Percentiles rank a stretch among this genome's conserved stretches.
Conservation (phyloP, 805 yeast species). For the Saturnispora zaruensis region DNA sequence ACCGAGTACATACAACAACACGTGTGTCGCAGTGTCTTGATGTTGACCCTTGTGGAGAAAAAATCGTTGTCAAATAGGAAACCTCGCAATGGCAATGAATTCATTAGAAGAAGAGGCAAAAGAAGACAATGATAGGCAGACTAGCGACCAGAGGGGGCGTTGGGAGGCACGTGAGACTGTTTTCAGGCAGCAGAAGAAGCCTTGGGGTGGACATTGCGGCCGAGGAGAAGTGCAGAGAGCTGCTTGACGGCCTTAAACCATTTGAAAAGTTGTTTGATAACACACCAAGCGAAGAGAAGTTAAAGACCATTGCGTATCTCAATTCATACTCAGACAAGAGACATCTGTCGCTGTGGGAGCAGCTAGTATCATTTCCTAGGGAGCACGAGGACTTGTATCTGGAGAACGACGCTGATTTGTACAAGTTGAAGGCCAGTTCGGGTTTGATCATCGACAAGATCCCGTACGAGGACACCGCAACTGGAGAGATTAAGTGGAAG, state of each 20-base stretch:
- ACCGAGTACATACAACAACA: background rate
- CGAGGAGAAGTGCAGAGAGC: constrained; percentile 54
- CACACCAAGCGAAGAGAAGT: constrained; percentile 56
- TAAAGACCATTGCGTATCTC: constrained; percentile 63
- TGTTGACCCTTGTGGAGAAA: background rate
- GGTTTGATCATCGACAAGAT: constrained; percentile 72
- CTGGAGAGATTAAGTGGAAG: constrained; percentile 75
- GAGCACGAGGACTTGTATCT: constrained; percentile 45
- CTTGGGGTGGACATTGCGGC: constrained; percentile 13
- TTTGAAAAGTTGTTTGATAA: constrained; percentile 61
- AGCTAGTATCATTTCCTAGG: constrained; percentile 37
- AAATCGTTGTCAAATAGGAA: background rate
- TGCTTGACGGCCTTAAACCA: constrained; percentile 55
- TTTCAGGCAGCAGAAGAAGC: background rate
- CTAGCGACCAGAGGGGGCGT: background rate
- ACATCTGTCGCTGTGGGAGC: constrained; percentile 42
- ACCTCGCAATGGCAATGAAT: background rate
- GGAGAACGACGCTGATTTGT: constrained; percentile 55
- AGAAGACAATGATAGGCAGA: background rate
- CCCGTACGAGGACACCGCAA: constrained; percentile 70
- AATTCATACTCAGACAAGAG: constrained; percentile 51
- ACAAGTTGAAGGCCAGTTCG: constrained; percentile 46
- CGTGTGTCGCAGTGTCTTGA: background rate
- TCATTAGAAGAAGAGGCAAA: background rate
- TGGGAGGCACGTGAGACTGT: background rate